Evolutionary conservation across 305 asterid species (phyloP).

Genomic region (Ajuga reptans): DNA sequence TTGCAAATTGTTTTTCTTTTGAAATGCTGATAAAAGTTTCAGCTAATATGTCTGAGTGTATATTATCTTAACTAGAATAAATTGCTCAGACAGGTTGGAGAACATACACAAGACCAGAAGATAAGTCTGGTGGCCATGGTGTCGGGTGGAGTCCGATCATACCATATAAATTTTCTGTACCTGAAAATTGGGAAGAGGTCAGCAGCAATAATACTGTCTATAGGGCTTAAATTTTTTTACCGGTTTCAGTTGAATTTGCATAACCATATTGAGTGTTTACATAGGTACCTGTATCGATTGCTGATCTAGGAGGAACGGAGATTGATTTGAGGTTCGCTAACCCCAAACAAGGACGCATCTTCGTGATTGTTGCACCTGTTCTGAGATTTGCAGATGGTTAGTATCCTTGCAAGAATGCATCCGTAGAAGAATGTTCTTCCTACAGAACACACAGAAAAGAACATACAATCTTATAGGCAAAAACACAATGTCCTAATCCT

Average conservation of each 20-base stretch:
- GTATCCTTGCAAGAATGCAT: constrained; percentile 16
- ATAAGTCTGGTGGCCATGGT: constrained; percentile 91
- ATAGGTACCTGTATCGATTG: constrained; percentile 53
- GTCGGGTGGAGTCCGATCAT: constrained; percentile 96
- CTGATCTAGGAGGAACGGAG: constrained; percentile 48
- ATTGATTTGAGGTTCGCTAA: constrained; percentile 45
- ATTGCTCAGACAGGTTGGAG: constrained; percentile 98
- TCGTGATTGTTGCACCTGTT: constrained; percentile 85
- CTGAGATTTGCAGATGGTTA: constrained; percentile 74
- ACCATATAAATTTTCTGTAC: constrained; percentile 75
- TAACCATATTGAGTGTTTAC: background rate
- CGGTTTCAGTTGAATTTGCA: background rate
- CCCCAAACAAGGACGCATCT: constrained; percentile 71
- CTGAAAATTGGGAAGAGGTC: constrained; percentile 84
- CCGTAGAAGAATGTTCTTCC: background rate
- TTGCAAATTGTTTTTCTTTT: background rate
- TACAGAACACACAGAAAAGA: background rate
- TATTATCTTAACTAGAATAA: constrained; percentile 15
- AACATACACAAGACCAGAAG: constrained; percentile 85
- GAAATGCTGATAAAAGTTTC: background rate
- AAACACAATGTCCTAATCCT: background rate
- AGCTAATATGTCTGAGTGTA: background rate
- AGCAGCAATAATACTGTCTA: background rate
- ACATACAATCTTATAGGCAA: background rate
- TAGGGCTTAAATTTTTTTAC: background rate